Percentiles rank a stretch among this genome's conserved stretches.
phyloP scores from a whole-genome alignment of 495 filamentous ascomycete genomes.

The Neurospora sp. region DNA sequence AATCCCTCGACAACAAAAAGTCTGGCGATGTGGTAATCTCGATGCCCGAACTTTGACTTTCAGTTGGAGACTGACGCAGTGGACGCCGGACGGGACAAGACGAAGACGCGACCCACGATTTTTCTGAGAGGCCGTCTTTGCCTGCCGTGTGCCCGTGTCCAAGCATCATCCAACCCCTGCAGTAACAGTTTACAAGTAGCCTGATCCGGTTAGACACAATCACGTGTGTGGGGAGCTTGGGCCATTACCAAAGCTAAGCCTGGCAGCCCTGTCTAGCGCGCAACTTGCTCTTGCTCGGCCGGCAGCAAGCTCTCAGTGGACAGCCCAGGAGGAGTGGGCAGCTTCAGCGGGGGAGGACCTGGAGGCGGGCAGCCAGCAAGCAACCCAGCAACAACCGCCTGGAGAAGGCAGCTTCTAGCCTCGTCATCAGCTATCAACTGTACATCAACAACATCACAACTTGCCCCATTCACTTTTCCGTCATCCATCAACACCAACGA shows the following conservation, averaged over 20 bases:
- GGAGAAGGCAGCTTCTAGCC: conserved; percentile 28
- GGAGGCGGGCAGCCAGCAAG: background rate
- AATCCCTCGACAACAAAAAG: background rate
- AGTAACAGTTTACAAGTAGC: background rate
- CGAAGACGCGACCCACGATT: conserved; percentile 23
- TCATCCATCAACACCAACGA: background rate
- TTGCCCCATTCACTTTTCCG: conserved; percentile 1
- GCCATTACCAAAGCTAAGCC: conserved; percentile 1
- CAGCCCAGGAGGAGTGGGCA: background rate
- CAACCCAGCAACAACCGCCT: conserved; percentile 3
- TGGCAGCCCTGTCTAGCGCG: conserved; percentile 4
- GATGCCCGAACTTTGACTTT: background rate
- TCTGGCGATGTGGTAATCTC: background rate
- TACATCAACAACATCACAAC: conserved; percentile 5
- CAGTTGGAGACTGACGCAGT: background rate
- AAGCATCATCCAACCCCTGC: conserved; percentile 7
- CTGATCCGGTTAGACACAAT: conserved; percentile 6
- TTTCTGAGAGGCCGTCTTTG: conserved; percentile 10
- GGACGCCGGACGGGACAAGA: background rate
- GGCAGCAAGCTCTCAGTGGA: background rate
- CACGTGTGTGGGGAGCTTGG: conserved; percentile 25
- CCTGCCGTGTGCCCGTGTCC: conserved; percentile 7
- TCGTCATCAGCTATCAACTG: conserved; percentile 29
- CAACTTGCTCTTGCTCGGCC: background rate
- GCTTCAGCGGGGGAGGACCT: background rate